These are phyloP conservation scores for Diaporthe vaccinii DNA, from an alignment of 2,329 filamentous ascomycete species.

Conservation along the genomic window DNA sequence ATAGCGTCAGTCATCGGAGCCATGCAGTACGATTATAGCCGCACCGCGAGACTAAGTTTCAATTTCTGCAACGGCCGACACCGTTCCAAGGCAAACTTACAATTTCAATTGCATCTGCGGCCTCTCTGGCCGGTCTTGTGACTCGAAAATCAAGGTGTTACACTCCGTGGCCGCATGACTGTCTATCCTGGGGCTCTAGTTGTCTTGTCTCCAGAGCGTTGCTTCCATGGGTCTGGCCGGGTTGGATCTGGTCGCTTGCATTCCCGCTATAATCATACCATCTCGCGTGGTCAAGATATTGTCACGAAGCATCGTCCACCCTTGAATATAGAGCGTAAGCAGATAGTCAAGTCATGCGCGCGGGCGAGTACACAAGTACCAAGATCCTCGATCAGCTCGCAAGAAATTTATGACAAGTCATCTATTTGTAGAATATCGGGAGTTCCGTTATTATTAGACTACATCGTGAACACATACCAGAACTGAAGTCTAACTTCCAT, in stretches of 20 bases:
- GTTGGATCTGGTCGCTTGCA: background rate
- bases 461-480: too few relatives aligned
- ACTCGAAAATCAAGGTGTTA: background rate
- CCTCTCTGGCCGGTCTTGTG: background rate
- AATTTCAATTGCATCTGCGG: background rate
- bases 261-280: background rate
- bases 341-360: background rate
- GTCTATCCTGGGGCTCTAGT: background rate
- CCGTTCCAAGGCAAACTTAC: background rate
- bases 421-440: background rate
- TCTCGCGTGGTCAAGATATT: background rate
- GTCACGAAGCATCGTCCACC: background rate
- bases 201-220: background rate
- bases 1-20: background rate
- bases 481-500: too few relatives aligned
- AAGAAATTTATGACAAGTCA: too few relatives aligned
- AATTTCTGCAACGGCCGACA: background rate
- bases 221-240: background rate
- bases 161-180: background rate
- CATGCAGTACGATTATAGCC: background rate
- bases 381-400: background rate
- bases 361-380: too few relatives aligned
- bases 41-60: background rate
- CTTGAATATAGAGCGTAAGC: background rate
- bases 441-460: background rate